Evolutionary conservation across 2,329 filamentous ascomycete genomes (phyloP).

Genomic region (Aquanectria penicillioides): DNA sequence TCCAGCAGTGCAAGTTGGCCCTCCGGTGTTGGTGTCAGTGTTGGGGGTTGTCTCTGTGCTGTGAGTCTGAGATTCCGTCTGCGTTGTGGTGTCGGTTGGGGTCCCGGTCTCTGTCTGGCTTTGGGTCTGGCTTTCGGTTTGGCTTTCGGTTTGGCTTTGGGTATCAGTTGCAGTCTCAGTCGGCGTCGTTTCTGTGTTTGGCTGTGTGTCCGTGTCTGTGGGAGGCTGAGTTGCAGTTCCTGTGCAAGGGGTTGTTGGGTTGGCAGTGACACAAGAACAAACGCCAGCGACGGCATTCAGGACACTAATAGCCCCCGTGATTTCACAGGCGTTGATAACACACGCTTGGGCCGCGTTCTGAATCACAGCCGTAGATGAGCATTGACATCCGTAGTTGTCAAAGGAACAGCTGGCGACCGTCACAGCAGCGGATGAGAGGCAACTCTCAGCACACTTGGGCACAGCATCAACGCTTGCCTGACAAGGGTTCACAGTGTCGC

Average conservation of each 20-base stretch:
- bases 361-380: slow-evolving; percentile 33
- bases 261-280: slow-evolving; percentile 38
- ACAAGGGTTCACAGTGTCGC: slow-evolving; percentile 36
- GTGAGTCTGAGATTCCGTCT: neutral
- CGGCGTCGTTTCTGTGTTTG: neutral
- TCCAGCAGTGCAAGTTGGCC: slow-evolving; percentile 21
- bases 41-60: neutral
- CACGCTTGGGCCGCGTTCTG: slow-evolving; percentile 34
- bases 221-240: slow-evolving; percentile 4
- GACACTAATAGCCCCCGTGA: slow-evolving; percentile 27
- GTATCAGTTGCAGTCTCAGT: neutral
- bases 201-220: neutral
- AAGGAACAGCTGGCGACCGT: slow-evolving; percentile 33
- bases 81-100: neutral
- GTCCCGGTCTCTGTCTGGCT: neutral
- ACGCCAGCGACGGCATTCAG: slow-evolving; percentile 33
- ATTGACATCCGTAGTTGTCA: slow-evolving; percentile 40
- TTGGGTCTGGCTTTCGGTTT: neutral
- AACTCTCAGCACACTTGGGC: slow-evolving; percentile 34
- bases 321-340: slow-evolving; percentile 36
- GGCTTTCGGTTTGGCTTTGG: neutral
- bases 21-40: neutral
- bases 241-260: slow-evolving; percentile 33
- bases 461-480: slow-evolving; percentile 39
- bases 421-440: slow-evolving; percentile 40